Evolutionary conservation across 495 filamentous ascomycete genomes (phyloP).

Genomic region (Hypoxylon intermedium): DNA sequence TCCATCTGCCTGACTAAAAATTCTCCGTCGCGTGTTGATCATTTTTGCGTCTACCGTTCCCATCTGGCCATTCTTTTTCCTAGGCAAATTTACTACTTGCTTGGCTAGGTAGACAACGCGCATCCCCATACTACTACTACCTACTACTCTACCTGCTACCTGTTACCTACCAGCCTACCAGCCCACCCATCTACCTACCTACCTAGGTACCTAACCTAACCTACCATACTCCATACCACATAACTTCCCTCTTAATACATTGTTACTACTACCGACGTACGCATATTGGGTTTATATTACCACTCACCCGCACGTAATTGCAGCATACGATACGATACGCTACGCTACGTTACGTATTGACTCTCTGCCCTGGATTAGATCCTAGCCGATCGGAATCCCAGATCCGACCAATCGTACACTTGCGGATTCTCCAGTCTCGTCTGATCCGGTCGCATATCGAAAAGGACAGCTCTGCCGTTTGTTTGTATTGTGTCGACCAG

Average conservation of each 20-base stretch:
- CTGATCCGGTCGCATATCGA: slow-evolving; percentile 28
- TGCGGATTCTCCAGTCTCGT: slow-evolving; percentile 11
- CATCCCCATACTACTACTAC: too few species aligned
- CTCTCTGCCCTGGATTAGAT: background rate
- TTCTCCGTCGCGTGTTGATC: slow-evolving; percentile 42
- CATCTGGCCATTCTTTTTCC: slow-evolving; percentile 14
- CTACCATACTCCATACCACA: too few species aligned
- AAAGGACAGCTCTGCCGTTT: slow-evolving; percentile 32
- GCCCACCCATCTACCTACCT: background rate
- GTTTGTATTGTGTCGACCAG: slow-evolving; percentile 1
- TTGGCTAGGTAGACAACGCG: background rate
- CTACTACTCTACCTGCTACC: too few species aligned
- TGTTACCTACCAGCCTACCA: too few species aligned
- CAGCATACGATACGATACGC: background rate
- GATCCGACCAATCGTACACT: slow-evolving; percentile 25
- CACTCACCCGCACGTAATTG: slow-evolving; percentile 14
- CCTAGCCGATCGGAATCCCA: slow-evolving; percentile 23
- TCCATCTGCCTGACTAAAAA: slow-evolving; percentile 26
- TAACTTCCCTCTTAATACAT: too few species aligned
- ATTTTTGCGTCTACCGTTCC: slow-evolving; percentile 18
- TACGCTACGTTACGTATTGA: slow-evolving; percentile 25
- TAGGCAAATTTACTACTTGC: background rate
- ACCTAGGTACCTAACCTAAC: too few species aligned
- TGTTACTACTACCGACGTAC: slow-evolving; percentile 16
- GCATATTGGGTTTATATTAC: slow-evolving; percentile 19